These are phyloP conservation scores for Globisporangium sylvaticum DNA, from an alignment of 352 stramenopile species.

Conservation along the genomic window DNA sequence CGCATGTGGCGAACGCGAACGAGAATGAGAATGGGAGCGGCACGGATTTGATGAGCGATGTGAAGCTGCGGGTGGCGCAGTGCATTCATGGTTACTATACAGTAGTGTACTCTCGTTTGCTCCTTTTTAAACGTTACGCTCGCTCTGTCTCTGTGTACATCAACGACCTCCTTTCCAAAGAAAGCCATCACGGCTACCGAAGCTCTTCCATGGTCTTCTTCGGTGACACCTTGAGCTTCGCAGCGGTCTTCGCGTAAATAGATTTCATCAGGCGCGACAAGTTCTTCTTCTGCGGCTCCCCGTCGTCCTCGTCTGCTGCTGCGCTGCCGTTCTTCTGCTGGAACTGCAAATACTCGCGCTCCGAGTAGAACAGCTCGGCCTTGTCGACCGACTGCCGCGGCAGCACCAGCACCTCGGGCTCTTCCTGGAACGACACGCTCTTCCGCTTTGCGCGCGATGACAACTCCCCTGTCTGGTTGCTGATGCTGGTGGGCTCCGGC, in stretches of 20 bases:
- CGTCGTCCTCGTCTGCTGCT: slow-evolving; percentile 2
- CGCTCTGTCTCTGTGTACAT: background rate
- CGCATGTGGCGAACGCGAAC: background rate
- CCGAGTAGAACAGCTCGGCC: slow-evolving; percentile 52
- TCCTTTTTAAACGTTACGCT: background rate
- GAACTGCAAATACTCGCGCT: slow-evolving; percentile 57
- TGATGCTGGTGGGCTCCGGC: background rate
- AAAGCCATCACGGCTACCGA: slow-evolving; percentile 16
- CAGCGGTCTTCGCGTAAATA: slow-evolving; percentile 53
- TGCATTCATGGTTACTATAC: background rate
- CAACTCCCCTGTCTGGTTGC: background rate
- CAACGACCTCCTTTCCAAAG: background rate
- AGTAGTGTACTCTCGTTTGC: background rate
- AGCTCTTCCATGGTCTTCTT: slow-evolving; percentile 24
- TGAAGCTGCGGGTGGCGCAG: background rate
- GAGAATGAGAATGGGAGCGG: background rate
- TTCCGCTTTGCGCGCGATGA: slow-evolving; percentile 24
- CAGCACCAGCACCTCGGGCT: slow-evolving; percentile 45
- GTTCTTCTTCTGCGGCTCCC: slow-evolving; percentile 25
- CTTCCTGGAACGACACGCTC: slow-evolving; percentile 53
- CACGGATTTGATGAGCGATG: background rate
- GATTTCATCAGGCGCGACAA: slow-evolving; percentile 43
- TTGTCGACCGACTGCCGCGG: slow-evolving; percentile 41
- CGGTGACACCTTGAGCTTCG: slow-evolving; percentile 44
- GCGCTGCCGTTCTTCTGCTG: slow-evolving; percentile 21